These are phyloP conservation scores for Scedosporium aurantiacum DNA, from an alignment of 2,329 filamentous ascomycete species.

Conservation along the genomic window DNA sequence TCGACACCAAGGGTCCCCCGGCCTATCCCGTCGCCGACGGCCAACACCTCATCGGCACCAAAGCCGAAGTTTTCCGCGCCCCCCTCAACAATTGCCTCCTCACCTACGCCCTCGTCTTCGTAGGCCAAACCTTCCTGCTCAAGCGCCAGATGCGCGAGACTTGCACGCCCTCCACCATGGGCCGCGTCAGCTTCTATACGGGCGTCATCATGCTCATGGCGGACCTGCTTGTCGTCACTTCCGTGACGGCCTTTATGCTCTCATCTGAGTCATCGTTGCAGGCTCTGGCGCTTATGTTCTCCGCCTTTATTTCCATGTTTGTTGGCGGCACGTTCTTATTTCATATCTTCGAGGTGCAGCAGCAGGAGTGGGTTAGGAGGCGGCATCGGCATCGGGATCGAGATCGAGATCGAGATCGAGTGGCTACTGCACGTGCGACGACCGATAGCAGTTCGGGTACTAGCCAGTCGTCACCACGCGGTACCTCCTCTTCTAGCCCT, in stretches of 20 bases:
- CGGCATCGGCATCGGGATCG: too few species aligned
- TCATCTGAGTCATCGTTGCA: slow-evolving; percentile 32
- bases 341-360: slow-evolving; percentile 49
- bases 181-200: slow-evolving; percentile 54
- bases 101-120: slow-evolving; percentile 42
- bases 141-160: slow-evolving; percentile 56
- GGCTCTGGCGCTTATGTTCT: slow-evolving; percentile 40
- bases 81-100: slow-evolving; percentile 50
- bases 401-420: too few species aligned
- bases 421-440: too few species aligned
- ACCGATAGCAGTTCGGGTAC: neutral
- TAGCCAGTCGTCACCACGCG: slow-evolving; percentile 15
- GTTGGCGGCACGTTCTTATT: slow-evolving; percentile 47
- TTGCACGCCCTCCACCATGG: slow-evolving; percentile 56
- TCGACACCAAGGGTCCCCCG: slow-evolving; percentile 54
- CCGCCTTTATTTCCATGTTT: slow-evolving; percentile 43
- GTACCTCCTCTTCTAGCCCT: slow-evolving; percentile 10
- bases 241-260: slow-evolving; percentile 8
- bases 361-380: slow-evolving; percentile 41
- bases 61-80: slow-evolving; percentile 47
- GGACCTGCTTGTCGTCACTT: slow-evolving; percentile 37
- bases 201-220: slow-evolving; percentile 50
- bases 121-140: slow-evolving; percentile 50
- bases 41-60: slow-evolving; percentile 47
- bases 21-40: slow-evolving; percentile 38